Conservation (phyloP, 164 flowering plant species). For the Buxus sempervirens region DNA sequence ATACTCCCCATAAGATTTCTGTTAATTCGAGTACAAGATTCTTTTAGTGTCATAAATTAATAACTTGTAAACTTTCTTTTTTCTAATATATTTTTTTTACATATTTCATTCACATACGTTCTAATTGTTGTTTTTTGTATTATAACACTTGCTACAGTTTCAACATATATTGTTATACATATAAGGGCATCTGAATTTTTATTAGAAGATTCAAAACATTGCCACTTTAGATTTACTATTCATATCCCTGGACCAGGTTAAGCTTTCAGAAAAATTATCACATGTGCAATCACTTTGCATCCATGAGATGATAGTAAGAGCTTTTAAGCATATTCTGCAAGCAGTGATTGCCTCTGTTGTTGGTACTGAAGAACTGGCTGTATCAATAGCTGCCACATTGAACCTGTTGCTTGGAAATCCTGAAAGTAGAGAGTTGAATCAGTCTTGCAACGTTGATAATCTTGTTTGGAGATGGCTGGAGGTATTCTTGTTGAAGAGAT, state of each 20-base stretch:
- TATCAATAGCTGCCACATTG: constrained; percentile 71
- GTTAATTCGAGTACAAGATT: too few relatives aligned
- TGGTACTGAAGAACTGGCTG: constrained; percentile 55
- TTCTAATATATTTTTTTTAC: too few relatives aligned
- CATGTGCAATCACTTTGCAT: constrained; percentile 96
- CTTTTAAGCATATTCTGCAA: constrained; percentile 91
- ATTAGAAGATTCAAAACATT: too few relatives aligned
- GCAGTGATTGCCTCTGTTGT: constrained; percentile 80
- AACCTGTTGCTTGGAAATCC: constrained; percentile 90
- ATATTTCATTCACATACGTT: too few relatives aligned
- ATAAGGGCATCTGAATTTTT: neutral
- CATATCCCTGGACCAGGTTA: constrained; percentile 51
- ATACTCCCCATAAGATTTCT: too few relatives aligned
- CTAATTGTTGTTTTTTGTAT: neutral
- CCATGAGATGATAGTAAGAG: constrained; percentile 97
- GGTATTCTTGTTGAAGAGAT: constrained; percentile 74
- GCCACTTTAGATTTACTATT: neutral
- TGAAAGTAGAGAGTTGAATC: constrained; percentile 37
- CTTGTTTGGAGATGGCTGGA: constrained; percentile 89
- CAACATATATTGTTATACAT: too few relatives aligned
- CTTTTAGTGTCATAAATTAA: too few relatives aligned
- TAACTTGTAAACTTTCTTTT: too few relatives aligned
- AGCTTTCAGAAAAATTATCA: constrained; percentile 90
- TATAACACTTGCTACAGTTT: neutral
- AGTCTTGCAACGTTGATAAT: constrained; percentile 41